Evolutionary conservation across 2,329 filamentous ascomycete genomes (phyloP), one percentile per base, ranked within the genome.

Genomic region (Colletotrichum salicis): DNA sequence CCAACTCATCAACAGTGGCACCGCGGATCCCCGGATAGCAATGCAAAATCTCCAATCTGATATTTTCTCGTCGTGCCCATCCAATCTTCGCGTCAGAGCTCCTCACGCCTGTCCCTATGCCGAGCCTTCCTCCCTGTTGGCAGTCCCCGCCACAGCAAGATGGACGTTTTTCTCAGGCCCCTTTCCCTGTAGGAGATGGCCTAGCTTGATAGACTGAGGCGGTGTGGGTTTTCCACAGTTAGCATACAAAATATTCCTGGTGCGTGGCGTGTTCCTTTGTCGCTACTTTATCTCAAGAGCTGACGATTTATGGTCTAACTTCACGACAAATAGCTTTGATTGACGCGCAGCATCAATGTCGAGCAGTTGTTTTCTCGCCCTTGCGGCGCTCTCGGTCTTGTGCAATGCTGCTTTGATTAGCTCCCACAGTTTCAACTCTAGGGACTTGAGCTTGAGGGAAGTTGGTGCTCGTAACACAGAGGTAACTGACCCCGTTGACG

Each of bases 381-480:
- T 56, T 22, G 61, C 6, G 15, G 24, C 33, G 7, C 4, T 64
- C 4, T 31, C 33, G 11, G 19, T 10, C 37, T 11, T 56, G 4
- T 15, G 15, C 13, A 5, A 37, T 4, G 51, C 51, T 15, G 33
- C 22, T 27, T 10, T 24, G 7, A 52, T n/a, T 12, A 35, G 11
- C 27, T 35, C 33, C 29, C 33, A 11, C 10, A 52, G 5, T 22
- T 81, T 81, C 52, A 76, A 81, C 72, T 74, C 75, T 27, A 75
- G 75, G 35, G 75, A 78, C 15, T 70, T 82, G 4, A 79, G 73
- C 11, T 54, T 74, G 15, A 73, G 81, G 8, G 81, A 83, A 58
- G 81, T 83, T 2, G 82, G 82, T 4, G 79, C 80, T 11, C 78
- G 81, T 4, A 83, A 83, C 74, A 83, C 81, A 1, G 66, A 82